Conservation (phyloP, 306 rosid genomes). For the Luffa acutangula region DNA sequence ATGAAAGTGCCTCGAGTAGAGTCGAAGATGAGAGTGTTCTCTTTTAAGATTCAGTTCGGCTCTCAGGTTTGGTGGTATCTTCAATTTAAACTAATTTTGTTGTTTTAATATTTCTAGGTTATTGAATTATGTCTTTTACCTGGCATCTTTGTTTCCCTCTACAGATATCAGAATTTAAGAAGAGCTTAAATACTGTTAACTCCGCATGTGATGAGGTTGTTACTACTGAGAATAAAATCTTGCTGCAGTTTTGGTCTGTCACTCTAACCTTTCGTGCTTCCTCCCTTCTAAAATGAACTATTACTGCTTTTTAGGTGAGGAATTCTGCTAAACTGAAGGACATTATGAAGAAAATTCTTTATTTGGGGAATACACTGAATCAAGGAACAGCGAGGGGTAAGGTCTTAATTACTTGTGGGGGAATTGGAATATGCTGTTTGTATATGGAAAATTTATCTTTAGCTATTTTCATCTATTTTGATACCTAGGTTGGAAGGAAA, state of each 20-base stretch:
- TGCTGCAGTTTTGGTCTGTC: slow-evolving; percentile 8
- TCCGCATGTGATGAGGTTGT: slow-evolving; percentile 86
- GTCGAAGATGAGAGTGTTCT: slow-evolving; percentile 84
- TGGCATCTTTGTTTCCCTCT: background rate
- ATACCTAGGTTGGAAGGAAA: background rate
- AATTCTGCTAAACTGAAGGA: slow-evolving; percentile 72
- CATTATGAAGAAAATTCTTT: slow-evolving; percentile 76
- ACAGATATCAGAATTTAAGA: slow-evolving; percentile 81
- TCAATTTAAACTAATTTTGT: slow-evolving; percentile 9
- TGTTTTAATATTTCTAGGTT: slow-evolving; percentile 3
- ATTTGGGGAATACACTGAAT: slow-evolving; percentile 84
- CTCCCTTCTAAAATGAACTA: slow-evolving; percentile 1
- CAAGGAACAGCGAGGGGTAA: slow-evolving; percentile 99
- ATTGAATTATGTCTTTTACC: slow-evolving; percentile 17
- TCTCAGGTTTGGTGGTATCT: slow-evolving; percentile 68
- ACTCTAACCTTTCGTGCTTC: slow-evolving; percentile 22
- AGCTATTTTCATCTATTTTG: background rate
- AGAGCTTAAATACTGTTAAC: slow-evolving; percentile 65
- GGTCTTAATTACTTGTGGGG: slow-evolving; percentile 17
- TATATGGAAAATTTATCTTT: background rate
- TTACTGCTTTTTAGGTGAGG: slow-evolving; percentile 51
- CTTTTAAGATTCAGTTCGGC: slow-evolving; percentile 88
- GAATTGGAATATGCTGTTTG: slow-evolving; percentile 7
- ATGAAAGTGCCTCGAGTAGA: slow-evolving; percentile 99
- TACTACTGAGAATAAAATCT: slow-evolving; percentile 12